Base-by-base conservation (phyloP, 441 rosid species). In the Gossypium schwendimanii region DNA sequence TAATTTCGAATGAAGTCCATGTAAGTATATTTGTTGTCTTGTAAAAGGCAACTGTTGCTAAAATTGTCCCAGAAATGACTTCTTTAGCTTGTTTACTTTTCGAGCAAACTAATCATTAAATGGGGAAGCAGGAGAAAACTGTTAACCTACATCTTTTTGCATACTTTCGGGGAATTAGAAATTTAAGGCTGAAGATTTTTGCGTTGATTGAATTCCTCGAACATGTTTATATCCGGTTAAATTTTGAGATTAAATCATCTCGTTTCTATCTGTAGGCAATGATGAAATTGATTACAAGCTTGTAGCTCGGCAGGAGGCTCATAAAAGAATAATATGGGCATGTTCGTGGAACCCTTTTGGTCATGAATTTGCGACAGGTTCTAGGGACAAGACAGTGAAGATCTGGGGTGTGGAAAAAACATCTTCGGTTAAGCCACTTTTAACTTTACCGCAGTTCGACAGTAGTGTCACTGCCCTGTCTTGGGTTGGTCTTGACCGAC, bases 251-350 rank as follows among this genome's bases (percentile, higher is more conserved):
- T 44, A 63, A 58, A 23, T 47, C 1, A 23, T 36, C 21, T 41
- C 15, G 53, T 17, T 39, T 62, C 49, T 58, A 28, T 66, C 64
- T 54, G 21, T 60, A 87, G 98, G 81, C 18, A 72, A 63, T 2
- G 81, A 80, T 26, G 91, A 84, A 73, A 76, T 86, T 23, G 76
- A 80, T 70, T 80, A 83, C 78, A 82, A 78, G 73, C 90, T 92
- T 49, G 60, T 94, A 66, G 90, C 84, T 26, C 88, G 85, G 78
- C 88, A 85, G 70, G 95, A 92, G 80, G 97, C 93, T 20, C 99
- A 93, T 87, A 91, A 94, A 83, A 87, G 99, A 82, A 92, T 95
- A 79, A 95, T 95, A 76, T 93, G 99, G 99, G 82, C 99, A 20
- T 95, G 97, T 80, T 82, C 95, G 54, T 95, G 98, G 99, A 93